A percentile compares a stretch with the other conserved stretches of the same genome.
phyloP scores from a whole-genome alignment of 2,329 filamentous ascomycete genomes.

The Tolypocladium ovalisporum region DNA sequence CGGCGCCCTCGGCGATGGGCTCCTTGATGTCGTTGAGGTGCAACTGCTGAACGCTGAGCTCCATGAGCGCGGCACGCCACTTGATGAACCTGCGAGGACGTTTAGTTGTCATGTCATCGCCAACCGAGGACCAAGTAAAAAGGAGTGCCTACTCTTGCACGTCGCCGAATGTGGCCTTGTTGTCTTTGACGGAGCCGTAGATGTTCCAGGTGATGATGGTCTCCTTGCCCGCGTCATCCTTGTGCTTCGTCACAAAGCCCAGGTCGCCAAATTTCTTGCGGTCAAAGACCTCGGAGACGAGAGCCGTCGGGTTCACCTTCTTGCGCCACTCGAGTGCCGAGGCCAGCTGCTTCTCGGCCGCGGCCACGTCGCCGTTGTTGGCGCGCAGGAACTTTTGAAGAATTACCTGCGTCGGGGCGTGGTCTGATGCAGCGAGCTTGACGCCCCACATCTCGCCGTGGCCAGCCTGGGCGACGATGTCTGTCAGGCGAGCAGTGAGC shows the following conservation, averaged over 20 bases:
- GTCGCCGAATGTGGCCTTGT: conserved; percentile 74
- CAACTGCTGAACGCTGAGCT: conserved; percentile 68
- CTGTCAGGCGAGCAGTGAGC: conserved; percentile 46
- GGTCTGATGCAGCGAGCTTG: conserved; percentile 39
- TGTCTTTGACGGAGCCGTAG: conserved; percentile 77
- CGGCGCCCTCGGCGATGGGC: conserved; percentile 60
- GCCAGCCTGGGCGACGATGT: conserved; percentile 43
- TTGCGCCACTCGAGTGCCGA: conserved; percentile 78
- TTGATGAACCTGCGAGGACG: conserved; percentile 58
- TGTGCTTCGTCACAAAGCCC: conserved; percentile 70
- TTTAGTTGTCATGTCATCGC: background rate
- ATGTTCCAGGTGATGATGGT: conserved; percentile 81
- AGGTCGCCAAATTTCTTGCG: conserved; percentile 63
- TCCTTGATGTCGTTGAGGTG: conserved; percentile 56
- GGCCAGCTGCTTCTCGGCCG: conserved; percentile 66
- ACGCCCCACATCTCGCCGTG: conserved; percentile 86
- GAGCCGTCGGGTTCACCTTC: conserved; percentile 57
- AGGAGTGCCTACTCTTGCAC: conserved; percentile 55
- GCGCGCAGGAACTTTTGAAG: conserved; percentile 91
- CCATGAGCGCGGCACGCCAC: conserved; percentile 88
- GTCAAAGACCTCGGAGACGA: conserved; percentile 54
- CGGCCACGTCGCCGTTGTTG: conserved; percentile 64
- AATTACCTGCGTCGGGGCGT: conserved; percentile 71
- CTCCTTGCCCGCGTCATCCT: conserved; percentile 43
- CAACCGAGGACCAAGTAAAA: background rate